Base-by-base conservation (phyloP, 2,329 filamentous ascomycete genomes). In the Phialophora tarda region DNA sequence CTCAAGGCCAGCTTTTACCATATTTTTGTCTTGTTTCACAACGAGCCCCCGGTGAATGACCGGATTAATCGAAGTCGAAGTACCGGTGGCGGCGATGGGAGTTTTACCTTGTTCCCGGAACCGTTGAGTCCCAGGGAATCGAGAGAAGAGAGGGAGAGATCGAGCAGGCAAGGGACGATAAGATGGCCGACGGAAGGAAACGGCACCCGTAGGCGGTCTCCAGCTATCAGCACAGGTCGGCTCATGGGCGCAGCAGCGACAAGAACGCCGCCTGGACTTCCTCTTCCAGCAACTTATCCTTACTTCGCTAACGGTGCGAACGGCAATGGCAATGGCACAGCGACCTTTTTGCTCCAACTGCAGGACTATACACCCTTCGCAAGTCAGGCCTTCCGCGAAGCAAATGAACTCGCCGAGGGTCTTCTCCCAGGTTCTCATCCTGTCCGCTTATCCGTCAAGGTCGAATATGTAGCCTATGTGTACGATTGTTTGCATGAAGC, bases 21-120 rank as follows among this genome's bases (percentile, higher is more conserved):
- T 80, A 92, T 99, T 71, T 97, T 97, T 77, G 95, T 96, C 62
- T 85, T 98, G 12, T 98, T 97, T 76, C 92, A 97, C 81, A 97
- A 97, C 78, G 88, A 92, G 61, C 94, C 94, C 0, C 85, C 90
- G 0, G 86, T 97, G 64, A 89, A 88, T 53, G 82, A 84, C 41
- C 74, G 84, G 30, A 71, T 73, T 60, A 70, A 69, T 58, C 65
- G 69, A n/a, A 64, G 65, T 30, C 56, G 58, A 55, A 70, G 69
- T 30, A 69, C 58, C 23, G 30, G 47, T 14, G 48, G 59, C 6
- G 48, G 59, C n/a, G 59, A 53, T 53, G 47, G 44, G 44, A 69
- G 66, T 50, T 67, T 68, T 50, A 65, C 69, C 8, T 64, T 72
- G 8, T 70, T 71, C 57, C 71, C 71, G 0, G 70, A 73, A n/a